Evolutionary conservation across 2,329 filamentous ascomycete species (phyloP).

Genomic region (Lasiodiplodia hormozganensis): DNA sequence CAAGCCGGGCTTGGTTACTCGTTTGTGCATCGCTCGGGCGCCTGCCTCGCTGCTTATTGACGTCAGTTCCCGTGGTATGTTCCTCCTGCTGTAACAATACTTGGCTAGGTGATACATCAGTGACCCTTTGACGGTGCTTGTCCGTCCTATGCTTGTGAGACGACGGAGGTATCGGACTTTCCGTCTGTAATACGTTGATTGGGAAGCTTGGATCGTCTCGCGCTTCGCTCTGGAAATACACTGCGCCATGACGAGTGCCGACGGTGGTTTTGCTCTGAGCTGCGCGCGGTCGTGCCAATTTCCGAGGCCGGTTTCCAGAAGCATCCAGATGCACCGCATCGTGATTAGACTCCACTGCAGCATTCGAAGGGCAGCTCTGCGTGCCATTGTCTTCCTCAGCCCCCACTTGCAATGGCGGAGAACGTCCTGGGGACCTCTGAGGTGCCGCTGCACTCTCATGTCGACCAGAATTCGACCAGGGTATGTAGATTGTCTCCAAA

Average conservation of each 20-base stretch:
- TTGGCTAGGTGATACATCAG: neutral
- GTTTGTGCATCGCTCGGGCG: neutral
- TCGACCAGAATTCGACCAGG: conserved; percentile 52
- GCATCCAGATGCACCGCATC: neutral
- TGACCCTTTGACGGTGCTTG: neutral
- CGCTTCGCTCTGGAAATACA: neutral
- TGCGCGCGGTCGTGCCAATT: neutral
- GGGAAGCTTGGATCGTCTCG: neutral
- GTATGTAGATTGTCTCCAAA: conserved; percentile 43
- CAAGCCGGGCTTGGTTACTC: neutral
- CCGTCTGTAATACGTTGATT: neutral
- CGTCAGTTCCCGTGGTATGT: neutral
- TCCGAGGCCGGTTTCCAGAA: neutral
- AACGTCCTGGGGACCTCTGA: neutral
- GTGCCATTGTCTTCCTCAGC: neutral
- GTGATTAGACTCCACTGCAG: neutral
- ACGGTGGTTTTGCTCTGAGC: neutral
- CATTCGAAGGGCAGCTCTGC: neutral
- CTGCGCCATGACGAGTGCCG: neutral
- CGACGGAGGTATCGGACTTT: conserved; percentile 7
- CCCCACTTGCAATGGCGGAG: neutral
- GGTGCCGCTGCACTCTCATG: neutral
- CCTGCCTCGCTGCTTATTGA: conserved; percentile 5
- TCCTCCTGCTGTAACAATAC: neutral
- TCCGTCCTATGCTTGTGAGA: conserved; percentile 11